Percentiles rank a stretch among this genome's conserved stretches.
Conservation (phyloP, 257 asterid genomes). For the Echites panduratus region DNA sequence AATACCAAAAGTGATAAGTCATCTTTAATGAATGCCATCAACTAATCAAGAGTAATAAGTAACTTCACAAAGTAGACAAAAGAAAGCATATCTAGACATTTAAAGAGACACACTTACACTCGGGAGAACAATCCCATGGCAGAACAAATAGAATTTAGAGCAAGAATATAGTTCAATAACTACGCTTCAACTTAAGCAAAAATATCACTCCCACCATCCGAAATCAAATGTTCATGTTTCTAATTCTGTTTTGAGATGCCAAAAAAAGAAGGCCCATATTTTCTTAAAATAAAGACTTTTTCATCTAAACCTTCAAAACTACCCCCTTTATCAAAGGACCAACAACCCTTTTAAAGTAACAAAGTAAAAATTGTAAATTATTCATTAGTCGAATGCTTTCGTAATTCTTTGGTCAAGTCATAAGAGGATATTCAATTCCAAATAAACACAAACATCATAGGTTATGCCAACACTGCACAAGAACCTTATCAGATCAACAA, state of each 20-base stretch:
- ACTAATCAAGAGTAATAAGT: neutral
- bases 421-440: too few relatives aligned
- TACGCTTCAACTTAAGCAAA: neutral
- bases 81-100: neutral
- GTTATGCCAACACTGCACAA: neutral
- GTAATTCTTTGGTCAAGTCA: neutral
- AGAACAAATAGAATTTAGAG: neutral
- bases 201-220: neutral
- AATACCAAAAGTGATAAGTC: conserved; percentile 14
- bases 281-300: neutral
- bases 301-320: neutral
- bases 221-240: neutral
- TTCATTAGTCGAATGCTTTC: neutral
- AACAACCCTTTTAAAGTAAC: neutral
- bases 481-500: neutral
- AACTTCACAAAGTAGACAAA: neutral
- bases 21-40: neutral
- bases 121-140: neutral
- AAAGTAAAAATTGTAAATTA: too few relatives aligned
- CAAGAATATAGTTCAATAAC: neutral
- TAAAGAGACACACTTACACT: neutral
- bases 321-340: neutral
- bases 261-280: neutral
- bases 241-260: neutral
- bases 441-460: too few relatives aligned